These are phyloP conservation scores for Spathaspora hagerdaliae DNA, from an alignment of 805 yeast species.

Conservation along the genomic window DNA sequence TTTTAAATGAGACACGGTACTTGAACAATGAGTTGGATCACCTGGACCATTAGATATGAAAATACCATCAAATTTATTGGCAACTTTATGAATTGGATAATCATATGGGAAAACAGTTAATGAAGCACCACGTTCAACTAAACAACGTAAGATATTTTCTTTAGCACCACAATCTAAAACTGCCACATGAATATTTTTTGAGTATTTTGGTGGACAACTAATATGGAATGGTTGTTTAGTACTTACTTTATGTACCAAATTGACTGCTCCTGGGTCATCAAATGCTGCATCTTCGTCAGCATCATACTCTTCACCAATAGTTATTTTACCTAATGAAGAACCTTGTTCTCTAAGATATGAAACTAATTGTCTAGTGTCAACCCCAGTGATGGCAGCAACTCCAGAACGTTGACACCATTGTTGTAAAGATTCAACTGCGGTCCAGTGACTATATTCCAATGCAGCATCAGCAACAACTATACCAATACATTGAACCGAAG, in stretches of 20 bases:
- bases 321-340: conserved; percentile 84
- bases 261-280: conserved; percentile 84
- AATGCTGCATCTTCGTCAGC: conserved; percentile 90
- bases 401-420: conserved; percentile 97
- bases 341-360: conserved; percentile 94
- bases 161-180: conserved; percentile 98
- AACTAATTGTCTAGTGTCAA: conserved; percentile 94
- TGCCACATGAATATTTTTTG: conserved; percentile 71
- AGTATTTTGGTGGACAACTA: conserved; percentile 53
- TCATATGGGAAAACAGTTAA: conserved; percentile 96
- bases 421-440: conserved; percentile 92
- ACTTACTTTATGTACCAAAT: conserved; percentile 88
- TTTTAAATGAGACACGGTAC: conserved; percentile 71
- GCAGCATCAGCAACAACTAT: conserved; percentile 96
- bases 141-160: conserved; percentile 92
- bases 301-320: conserved; percentile 87
- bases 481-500: conserved; percentile 89
- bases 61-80: conserved; percentile 89
- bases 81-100: conserved; percentile 87
- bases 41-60: conserved; percentile 97
- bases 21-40: conserved; percentile 87
- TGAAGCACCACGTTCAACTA: conserved; percentile 92
- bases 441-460: conserved; percentile 97
- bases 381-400: conserved; percentile 92
- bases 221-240: conserved; percentile 95